phyloP scores from a whole-genome alignment of 176 grass and related monocot species.

The Avena sativa region DNA sequence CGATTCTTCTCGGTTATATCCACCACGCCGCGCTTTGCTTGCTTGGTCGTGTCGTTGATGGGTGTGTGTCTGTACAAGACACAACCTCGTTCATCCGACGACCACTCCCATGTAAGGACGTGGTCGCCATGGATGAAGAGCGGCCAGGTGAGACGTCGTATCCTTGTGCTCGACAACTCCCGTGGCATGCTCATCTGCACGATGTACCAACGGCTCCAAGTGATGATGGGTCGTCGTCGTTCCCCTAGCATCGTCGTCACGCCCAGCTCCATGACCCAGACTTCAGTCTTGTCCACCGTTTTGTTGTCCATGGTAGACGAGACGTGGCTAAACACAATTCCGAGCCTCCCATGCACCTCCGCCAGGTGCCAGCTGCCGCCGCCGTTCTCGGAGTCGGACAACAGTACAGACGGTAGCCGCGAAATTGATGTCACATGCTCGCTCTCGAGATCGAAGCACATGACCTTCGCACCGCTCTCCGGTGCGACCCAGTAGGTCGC shows the following conservation, averaged over 20 bases:
- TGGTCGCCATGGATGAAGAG: not conserved
- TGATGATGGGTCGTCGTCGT: no score
- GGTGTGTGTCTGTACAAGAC: not conserved
- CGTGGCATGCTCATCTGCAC: not conserved
- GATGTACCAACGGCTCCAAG: not conserved
- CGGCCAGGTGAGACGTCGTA: not conserved
- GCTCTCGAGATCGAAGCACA: not conserved
- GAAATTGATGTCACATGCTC: no score
- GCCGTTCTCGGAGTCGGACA: not conserved
- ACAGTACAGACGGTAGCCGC: not conserved
- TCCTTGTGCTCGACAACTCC: not conserved
- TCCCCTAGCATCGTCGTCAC: no score
- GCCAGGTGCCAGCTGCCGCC: not conserved
- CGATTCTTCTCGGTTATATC: not conserved
- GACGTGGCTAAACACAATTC: not conserved
- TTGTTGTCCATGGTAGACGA: not conserved
- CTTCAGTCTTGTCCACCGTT: not conserved
- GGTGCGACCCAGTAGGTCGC: not conserved
- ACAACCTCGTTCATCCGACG: not conserved
- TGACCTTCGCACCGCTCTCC: not conserved
- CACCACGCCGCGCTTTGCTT: not conserved
- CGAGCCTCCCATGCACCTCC: not conserved
- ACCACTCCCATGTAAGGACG: not conserved
- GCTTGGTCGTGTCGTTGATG: not conserved
- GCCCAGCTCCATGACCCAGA: not conserved